These are phyloP conservation scores for Leucocoprinus sp. DNA, from an alignment of 768 basidiomycete genomes.

Conservation along the genomic window DNA sequence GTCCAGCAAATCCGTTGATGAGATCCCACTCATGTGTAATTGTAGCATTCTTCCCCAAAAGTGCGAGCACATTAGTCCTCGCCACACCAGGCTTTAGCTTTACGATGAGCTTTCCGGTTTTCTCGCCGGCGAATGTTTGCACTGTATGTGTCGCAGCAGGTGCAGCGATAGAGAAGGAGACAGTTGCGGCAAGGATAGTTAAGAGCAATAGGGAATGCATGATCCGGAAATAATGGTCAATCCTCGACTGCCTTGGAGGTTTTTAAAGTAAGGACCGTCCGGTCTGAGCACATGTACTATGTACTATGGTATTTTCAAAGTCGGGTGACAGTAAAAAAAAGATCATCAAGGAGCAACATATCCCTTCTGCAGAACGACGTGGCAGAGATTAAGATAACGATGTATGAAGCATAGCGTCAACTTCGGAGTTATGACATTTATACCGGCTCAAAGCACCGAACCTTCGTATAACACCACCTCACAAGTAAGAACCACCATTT, in stretches of 20 bases:
- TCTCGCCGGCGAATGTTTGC: constrained; percentile 18
- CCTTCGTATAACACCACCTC: too few species aligned
- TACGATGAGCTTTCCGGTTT: constrained; percentile 23
- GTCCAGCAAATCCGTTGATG: constrained; percentile 26
- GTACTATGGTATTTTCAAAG: not conserved
- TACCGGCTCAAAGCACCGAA: not conserved
- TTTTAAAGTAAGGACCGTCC: not conserved
- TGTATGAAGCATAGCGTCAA: not conserved
- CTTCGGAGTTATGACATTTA: not conserved
- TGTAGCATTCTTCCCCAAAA: constrained; percentile 4
- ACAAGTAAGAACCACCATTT: not conserved
- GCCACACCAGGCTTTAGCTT: constrained; percentile 22
- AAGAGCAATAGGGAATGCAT: not conserved
- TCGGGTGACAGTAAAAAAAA: constrained; percentile 7
- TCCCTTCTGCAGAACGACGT: not conserved
- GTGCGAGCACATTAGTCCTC: constrained; percentile 12
- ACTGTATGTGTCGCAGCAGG: constrained; percentile 15
- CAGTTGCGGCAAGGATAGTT: not conserved
- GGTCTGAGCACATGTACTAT: not conserved
- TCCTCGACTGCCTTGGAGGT: not conserved
- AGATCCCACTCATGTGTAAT: constrained; percentile 18
- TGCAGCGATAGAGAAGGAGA: constrained; percentile 12
- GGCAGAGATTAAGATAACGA: not conserved
- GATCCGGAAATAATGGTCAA: not conserved
- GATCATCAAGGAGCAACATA: not conserved